These are phyloP conservation scores for Albizia julibrissin DNA, from an alignment of 306 rosid genomes.

Conservation along the genomic window DNA sequence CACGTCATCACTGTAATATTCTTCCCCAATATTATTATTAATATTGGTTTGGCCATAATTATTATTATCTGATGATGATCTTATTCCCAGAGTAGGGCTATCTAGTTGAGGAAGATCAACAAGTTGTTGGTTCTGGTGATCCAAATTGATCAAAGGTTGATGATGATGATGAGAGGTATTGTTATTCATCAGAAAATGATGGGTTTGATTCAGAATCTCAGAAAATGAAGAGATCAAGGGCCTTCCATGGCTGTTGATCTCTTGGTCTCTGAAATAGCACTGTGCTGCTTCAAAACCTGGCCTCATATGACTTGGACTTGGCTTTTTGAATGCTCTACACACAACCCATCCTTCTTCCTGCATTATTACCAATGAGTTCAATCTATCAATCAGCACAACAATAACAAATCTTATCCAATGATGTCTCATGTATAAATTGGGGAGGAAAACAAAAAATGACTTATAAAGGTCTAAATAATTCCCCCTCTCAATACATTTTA, in stretches of 20 bases:
- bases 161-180: constrained; percentile 5
- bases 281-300: constrained; percentile 59
- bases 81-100: constrained; percentile 45
- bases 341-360: constrained; percentile 99
- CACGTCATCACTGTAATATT: constrained; percentile 55
- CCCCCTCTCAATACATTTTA: too few relatives aligned
- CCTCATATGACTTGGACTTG: constrained; percentile 68
- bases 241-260: constrained; percentile 27
- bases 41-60: not conserved
- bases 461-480: too few relatives aligned
- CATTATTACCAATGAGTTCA: constrained; percentile 16
- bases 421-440: too few relatives aligned
- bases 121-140: constrained; percentile 30
- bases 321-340: constrained; percentile 82
- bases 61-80: not conserved
- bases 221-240: constrained; percentile 48
- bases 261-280: constrained; percentile 49
- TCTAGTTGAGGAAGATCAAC: constrained; percentile 65
- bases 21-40: constrained; percentile 33
- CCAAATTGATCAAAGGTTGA: constrained; percentile 23
- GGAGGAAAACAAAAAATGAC: too few relatives aligned
- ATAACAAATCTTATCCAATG: too few relatives aligned
- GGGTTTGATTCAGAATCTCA: constrained; percentile 30
- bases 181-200: constrained; percentile 7
- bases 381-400: not conserved